phyloP scores from a whole-genome alignment of 2,329 filamentous ascomycete species.

The Aspergillus tamarii region DNA sequence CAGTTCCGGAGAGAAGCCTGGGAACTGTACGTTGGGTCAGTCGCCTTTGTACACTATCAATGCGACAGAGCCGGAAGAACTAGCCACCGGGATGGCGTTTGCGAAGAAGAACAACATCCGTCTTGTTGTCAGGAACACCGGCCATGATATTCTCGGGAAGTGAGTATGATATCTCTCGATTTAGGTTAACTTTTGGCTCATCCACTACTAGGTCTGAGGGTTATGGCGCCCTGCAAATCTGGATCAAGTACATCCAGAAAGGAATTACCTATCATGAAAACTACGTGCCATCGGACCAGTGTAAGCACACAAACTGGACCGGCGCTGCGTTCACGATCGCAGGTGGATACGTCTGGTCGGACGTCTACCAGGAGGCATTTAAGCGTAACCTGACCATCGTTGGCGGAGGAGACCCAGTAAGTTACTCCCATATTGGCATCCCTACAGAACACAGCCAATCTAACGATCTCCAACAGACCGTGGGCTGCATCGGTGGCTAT shows the following conservation, averaged over 20 bases:
- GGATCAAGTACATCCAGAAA: slow-evolving; percentile 33
- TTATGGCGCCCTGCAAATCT: slow-evolving; percentile 35
- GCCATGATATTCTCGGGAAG: slow-evolving; percentile 37
- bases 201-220: slow-evolving; percentile 29
- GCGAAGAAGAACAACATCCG: slow-evolving; percentile 55
- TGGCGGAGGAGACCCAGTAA: slow-evolving; percentile 30
- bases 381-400: slow-evolving; percentile 33
- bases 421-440: background rate
- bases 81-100: slow-evolving; percentile 40
- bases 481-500: slow-evolving; percentile 40
- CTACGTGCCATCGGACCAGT: slow-evolving; percentile 34
- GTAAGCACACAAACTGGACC: slow-evolving; percentile 32
- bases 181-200: background rate
- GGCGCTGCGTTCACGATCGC: slow-evolving; percentile 38
- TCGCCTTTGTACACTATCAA: slow-evolving; percentile 32
- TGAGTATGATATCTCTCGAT: background rate
- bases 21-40: slow-evolving; percentile 31
- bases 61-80: slow-evolving; percentile 29
- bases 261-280: slow-evolving; percentile 31
- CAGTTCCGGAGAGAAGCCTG: slow-evolving; percentile 22
- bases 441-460: background rate
- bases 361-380: slow-evolving; percentile 34
- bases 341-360: slow-evolving; percentile 25
- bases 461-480: slow-evolving; percentile 14
- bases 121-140: slow-evolving; percentile 49